A percentile compares a stretch with the other conserved stretches of the same genome.
Conservation (phyloP, 2,329 filamentous ascomycete species). For the Mycosphaerelloides madeirae region DNA sequence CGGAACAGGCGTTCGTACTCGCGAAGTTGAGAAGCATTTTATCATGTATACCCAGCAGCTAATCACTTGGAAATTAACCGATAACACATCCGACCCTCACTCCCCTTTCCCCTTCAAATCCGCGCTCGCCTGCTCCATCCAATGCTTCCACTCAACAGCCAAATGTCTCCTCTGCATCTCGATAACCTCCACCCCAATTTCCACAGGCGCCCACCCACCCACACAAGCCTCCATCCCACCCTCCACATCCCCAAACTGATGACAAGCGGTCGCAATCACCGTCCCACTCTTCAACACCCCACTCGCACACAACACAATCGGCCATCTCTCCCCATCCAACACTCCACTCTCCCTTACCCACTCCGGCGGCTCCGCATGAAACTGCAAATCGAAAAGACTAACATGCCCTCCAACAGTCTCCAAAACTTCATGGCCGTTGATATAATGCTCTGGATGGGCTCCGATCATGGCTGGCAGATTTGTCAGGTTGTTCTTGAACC, state of each 20-base stretch:
- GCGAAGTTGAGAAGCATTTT: constrained; percentile 48
- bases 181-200: constrained; percentile 4
- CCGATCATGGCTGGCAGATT: constrained; percentile 4
- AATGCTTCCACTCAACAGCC: constrained; percentile 9
- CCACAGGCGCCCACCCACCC: constrained; percentile 7
- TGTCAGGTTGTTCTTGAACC: constrained; percentile 5
- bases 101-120: neutral
- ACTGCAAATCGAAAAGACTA: constrained; percentile 4
- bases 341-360: neutral
- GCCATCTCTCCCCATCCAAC: constrained; percentile 7
- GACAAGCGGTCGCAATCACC: constrained; percentile 9
- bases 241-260: constrained; percentile 9
- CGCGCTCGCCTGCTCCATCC: constrained; percentile 4
- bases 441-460: constrained; percentile 11
- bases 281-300: constrained; percentile 7
- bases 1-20: constrained; percentile 49
- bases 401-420: constrained; percentile 7
- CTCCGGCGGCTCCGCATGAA: constrained; percentile 1
- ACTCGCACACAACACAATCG: neutral
- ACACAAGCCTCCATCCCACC: constrained; percentile 7
- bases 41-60: constrained; percentile 39
- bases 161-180: constrained; percentile 10
- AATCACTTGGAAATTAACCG: neutral
- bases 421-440: constrained; percentile 4
- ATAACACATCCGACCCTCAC: too few species aligned